phyloP scores from a whole-genome alignment of 495 filamentous ascomycete genomes.

The Aspergillus asperescens region DNA sequence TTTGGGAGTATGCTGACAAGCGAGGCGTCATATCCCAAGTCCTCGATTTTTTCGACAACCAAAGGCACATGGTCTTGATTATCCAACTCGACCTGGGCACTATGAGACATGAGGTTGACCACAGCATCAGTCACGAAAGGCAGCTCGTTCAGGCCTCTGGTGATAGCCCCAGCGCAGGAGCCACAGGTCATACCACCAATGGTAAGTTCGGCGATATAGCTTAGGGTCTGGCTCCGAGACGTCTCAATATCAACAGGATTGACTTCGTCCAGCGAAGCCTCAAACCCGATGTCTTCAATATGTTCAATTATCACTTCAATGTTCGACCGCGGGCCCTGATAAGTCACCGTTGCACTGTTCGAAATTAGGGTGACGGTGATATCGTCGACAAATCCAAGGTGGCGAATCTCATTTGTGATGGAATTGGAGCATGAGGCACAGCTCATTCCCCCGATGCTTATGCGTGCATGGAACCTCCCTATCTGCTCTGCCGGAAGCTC shows the following conservation, averaged over 20 bases:
- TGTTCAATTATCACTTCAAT: conserved; percentile 39
- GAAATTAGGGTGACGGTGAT: conserved; percentile 56
- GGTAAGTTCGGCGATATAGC: conserved; percentile 55
- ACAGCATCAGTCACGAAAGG: conserved; percentile 58
- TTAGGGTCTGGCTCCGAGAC: neutral
- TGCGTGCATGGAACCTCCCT: conserved; percentile 36
- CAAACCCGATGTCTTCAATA: conserved; percentile 54
- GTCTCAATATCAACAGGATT: conserved; percentile 25
- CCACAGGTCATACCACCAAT: conserved; percentile 85
- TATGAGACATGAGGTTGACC: conserved; percentile 70
- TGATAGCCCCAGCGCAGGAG: conserved; percentile 64
- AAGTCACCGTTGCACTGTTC: conserved; percentile 49
- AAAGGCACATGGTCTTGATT: conserved; percentile 49
- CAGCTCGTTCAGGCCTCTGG: conserved; percentile 55
- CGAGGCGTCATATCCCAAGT: conserved; percentile 70
- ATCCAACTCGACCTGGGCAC: conserved; percentile 59
- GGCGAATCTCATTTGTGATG: conserved; percentile 47
- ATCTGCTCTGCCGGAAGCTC: neutral
- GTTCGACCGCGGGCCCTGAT: conserved; percentile 38
- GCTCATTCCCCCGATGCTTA: conserved; percentile 61
- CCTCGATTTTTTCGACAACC: conserved; percentile 67
- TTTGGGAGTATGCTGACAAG: conserved; percentile 39
- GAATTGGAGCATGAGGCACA: conserved; percentile 56
- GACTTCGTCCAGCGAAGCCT: conserved; percentile 45
- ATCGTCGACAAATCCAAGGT: conserved; percentile 48